Base-by-base conservation (phyloP, 148 eudicot species). In the Spergularia marina region DNA sequence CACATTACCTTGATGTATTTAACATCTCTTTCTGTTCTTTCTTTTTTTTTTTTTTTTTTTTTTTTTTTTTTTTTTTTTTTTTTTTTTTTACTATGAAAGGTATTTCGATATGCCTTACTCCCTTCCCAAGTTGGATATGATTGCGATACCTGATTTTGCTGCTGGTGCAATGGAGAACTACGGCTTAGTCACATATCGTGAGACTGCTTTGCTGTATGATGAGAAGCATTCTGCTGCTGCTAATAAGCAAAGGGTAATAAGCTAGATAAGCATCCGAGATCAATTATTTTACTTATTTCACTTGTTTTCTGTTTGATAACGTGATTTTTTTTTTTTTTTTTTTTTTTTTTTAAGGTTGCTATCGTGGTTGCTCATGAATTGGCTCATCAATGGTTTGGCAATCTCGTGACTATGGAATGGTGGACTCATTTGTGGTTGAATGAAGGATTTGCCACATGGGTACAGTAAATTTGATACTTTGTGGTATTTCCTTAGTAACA, bases 361-460 rank as follows among this genome's bases (percentile, higher is more conserved):
- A 85, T 84, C 83, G 97, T 91, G 70, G 97, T 94, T 73, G 96
- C 98, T 78, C 98, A 94, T 85, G 98, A 94, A 85, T 83, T 91
- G 76, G 98, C 97, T 40, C 98, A 94, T 78, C 98, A 94, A 82
- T 94, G 98, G 98, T 94, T 94, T 81, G 98, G 98, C 74, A 91
- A 94, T 86, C 97, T 94, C 72, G 98, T 94, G 68, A 94, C 98
- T 39, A 94, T 94, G 98, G 98, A 94, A 67, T 94, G 98, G 98
- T 94, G 98, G 98, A 91, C 98, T 9, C 93, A 94, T 86, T 84
- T 94, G 60, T 91, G 98, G 98, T 82, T 94, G 83, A 94, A 94
- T 76, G 98, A 94, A 83, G 98, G 98, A 71, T 91, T 94, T 79
- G 98, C 98, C 51, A 94, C 98, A 69, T 94, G 98, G 98, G 98